Evolutionary conservation across 2,329 filamentous ascomycete genomes (phyloP), one percentile per base, ranked within the genome.

Genomic region (Hansfordia pulvinata): DNA sequence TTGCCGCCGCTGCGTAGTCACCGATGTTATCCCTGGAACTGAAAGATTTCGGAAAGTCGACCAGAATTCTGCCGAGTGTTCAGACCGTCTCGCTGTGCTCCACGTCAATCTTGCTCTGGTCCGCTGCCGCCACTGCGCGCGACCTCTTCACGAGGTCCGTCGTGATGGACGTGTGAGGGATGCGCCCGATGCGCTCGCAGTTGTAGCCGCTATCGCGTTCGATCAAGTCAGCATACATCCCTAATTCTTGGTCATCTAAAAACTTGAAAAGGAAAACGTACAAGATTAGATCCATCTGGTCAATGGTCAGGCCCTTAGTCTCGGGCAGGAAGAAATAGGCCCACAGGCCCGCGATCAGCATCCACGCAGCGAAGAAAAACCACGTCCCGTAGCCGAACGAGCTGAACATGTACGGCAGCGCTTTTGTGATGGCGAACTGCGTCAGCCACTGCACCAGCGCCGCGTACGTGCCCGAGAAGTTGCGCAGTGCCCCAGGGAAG

Each of bases 311-410:
- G 29, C 64, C 64, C 39, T 67, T 69, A 5, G 64, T 69, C 42
- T 69, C 64, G 1, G 64, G 64, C 3, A 69, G 42, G 28, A 66
- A 56, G 43, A 66, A 60, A 34, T 53, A 68, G 3, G 60, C 54
- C 47, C 60, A 69, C 15, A 61, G 30, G 8, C 54, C 49, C 5
- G 60, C 58, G 8, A 54, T 39, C 6, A 69, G 43, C 50, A 67
- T 64, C 39, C 60, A 54, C 3, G 52, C 52, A 1, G 62, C 65
- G 34, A 71, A 71, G 48, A 70, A 68, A 45, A 68, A 67, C 52
- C 63, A 70, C 2, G 62, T 62, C 5, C 65, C 66, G 37, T 58
- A 69, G 13, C 50, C 47, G 8, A 60, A 44, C 1, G 48, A 49
- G 21, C 41, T 49, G 33, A 60, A 54, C 23, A 62, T 62, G 31